These are phyloP conservation scores for Sporothrix pseudoabietina DNA, from an alignment of 2,329 filamentous ascomycete species.

Conservation along the genomic window DNA sequence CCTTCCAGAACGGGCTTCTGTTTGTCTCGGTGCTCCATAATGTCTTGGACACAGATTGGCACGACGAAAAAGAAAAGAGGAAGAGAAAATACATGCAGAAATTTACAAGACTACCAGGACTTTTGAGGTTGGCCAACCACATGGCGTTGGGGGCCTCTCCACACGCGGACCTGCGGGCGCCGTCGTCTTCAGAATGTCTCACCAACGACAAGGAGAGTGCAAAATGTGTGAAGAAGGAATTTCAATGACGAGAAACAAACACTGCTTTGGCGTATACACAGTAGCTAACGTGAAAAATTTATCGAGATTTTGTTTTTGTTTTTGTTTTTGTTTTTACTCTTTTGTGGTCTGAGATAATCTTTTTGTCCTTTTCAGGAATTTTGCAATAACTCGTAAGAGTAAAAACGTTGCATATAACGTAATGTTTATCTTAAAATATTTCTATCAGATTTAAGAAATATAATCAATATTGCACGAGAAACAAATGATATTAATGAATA, in stretches of 20 bases:
- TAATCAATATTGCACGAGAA: no score
- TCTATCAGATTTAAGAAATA: no score
- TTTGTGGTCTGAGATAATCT: no score
- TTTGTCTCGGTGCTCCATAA: neutral
- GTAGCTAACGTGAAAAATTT: no score
- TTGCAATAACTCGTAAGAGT: no score
- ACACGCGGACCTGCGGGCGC: constrained; percentile 3
- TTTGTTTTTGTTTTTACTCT: no score
- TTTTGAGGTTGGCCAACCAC: neutral
- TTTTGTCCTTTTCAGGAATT: no score
- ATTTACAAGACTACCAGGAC: neutral
- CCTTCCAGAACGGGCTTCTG: neutral
- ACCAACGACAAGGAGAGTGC: neutral
- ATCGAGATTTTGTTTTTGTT: no score
- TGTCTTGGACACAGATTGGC: neutral
- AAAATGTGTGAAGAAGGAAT: neutral
- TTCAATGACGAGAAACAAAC: neutral
- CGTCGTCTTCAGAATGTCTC: constrained; percentile 14
- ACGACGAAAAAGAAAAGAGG: neutral
- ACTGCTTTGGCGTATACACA: no score
- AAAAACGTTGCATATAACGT: no score
- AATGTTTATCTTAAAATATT: no score
- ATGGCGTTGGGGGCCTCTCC: neutral
- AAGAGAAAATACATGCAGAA: neutral
- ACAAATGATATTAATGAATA: no score